Conservation (phyloP, 2,329 filamentous ascomycete species). For the Ophiostoma ulmi region DNA sequence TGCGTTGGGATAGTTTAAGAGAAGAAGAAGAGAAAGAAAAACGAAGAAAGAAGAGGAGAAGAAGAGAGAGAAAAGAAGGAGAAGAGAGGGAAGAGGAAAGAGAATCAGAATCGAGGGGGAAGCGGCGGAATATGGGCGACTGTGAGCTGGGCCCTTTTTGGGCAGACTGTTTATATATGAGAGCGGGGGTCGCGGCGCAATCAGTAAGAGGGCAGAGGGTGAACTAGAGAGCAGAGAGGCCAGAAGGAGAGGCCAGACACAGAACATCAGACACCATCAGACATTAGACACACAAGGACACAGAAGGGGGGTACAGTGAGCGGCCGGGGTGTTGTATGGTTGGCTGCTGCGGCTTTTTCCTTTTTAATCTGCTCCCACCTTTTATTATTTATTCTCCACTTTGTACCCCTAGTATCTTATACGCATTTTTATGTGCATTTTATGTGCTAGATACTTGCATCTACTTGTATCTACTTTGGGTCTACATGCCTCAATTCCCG, state of each 20-base stretch:
- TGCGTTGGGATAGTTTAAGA: neutral
- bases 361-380: conserved; percentile 13
- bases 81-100: conserved; percentile 30
- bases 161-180: conserved; percentile 56
- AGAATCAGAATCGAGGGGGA: conserved; percentile 39
- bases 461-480: neutral
- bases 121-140: conserved; percentile 35
- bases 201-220: conserved; percentile 41
- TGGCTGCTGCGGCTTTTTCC: conserved; percentile 15
- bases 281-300: neutral
- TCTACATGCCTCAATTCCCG: neutral
- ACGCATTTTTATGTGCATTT: neutral
- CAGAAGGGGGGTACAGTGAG: conserved; percentile 15
- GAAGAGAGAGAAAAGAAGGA: conserved; percentile 16
- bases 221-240: neutral
- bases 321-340: conserved; percentile 10
- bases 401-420: neutral
- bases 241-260: neutral
- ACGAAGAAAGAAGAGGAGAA: conserved; percentile 16
- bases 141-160: conserved; percentile 44
- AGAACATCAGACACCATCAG: neutral
- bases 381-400: conserved; percentile 10
- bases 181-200: conserved; percentile 51
- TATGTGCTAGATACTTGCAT: neutral
- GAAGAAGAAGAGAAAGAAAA: conserved; percentile 8